phyloP scores from a whole-genome alignment of 257 asterid genomes.

The Apocynum venetum region DNA sequence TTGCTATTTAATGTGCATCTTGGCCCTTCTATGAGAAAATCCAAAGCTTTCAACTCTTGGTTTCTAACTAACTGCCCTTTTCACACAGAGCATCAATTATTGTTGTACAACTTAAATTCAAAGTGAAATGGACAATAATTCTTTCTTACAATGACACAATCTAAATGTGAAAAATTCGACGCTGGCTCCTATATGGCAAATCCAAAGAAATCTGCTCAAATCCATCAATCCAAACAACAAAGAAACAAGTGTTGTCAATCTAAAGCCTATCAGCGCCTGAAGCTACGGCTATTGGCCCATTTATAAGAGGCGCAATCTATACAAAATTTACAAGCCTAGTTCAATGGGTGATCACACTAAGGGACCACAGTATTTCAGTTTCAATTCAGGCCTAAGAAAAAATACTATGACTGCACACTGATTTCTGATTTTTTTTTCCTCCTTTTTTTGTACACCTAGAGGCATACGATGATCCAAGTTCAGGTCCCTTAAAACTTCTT shows the following conservation, averaged over 20 bases:
- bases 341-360: neutral
- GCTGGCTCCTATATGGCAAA: no score
- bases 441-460: neutral
- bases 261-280: neutral
- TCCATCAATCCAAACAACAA: neutral
- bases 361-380: neutral
- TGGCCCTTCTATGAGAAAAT: no score
- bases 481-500: conserved; percentile 8
- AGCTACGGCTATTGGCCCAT: neutral
- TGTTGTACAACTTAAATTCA: no score
- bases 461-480: neutral
- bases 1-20: no score
- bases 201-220: neutral
- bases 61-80: no score
- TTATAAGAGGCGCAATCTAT: neutral
- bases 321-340: neutral
- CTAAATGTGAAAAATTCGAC: no score
- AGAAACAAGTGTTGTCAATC: neutral
- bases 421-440: neutral
- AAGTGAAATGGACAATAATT: no score
- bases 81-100: no score
- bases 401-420: neutral
- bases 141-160: no score
- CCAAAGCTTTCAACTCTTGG: no score
- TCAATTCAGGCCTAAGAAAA: neutral